phyloP scores from a whole-genome alignment of 2,329 filamentous ascomycete genomes.

The Pseudovirgaria hyperparasitica region DNA sequence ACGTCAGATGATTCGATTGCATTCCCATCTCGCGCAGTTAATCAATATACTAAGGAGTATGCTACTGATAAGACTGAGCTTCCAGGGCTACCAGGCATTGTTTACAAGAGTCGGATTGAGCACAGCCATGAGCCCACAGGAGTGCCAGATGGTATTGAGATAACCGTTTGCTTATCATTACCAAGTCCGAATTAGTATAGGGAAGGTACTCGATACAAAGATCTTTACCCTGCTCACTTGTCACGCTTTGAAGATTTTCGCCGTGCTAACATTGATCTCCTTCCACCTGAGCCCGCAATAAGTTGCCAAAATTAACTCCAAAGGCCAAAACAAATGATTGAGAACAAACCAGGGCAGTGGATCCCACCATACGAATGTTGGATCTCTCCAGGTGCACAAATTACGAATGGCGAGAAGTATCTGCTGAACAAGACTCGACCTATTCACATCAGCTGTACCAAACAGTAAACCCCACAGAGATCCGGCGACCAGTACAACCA shows the following conservation, averaged over 20 bases:
- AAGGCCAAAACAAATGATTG: conserved; percentile 42
- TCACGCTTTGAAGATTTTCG: conserved; percentile 37
- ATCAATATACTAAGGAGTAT: too few relatives aligned
- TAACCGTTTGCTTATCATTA: too few relatives aligned
- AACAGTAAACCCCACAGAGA: conserved; percentile 17
- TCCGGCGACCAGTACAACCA: conserved; percentile 37
- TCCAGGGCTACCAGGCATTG: too few relatives aligned
- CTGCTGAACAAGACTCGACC: conserved; percentile 12
- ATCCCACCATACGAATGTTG: conserved; percentile 36
- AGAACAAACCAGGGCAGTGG: conserved; percentile 38
- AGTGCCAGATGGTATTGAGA: too few relatives aligned
- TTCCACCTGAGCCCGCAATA: conserved; percentile 1
- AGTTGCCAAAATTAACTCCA: conserved; percentile 29
- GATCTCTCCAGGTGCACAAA: conserved; percentile 35
- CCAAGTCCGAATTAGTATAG: too few relatives aligned
- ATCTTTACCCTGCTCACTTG: not conserved
- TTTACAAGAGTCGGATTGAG: conserved; percentile 52
- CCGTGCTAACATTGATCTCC: conserved; percentile 55
- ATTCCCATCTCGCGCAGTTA: conserved; percentile 30
- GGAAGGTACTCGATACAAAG: not conserved
- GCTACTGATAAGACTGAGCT: too few relatives aligned
- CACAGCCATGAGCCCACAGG: conserved; percentile 58
- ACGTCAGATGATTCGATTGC: too few relatives aligned
- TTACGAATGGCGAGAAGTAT: conserved; percentile 30
- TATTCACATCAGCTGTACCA: conserved; percentile 10